phyloP scores from a whole-genome alignment of 2,329 filamentous ascomycete species.

The Fusarium papillatum region DNA sequence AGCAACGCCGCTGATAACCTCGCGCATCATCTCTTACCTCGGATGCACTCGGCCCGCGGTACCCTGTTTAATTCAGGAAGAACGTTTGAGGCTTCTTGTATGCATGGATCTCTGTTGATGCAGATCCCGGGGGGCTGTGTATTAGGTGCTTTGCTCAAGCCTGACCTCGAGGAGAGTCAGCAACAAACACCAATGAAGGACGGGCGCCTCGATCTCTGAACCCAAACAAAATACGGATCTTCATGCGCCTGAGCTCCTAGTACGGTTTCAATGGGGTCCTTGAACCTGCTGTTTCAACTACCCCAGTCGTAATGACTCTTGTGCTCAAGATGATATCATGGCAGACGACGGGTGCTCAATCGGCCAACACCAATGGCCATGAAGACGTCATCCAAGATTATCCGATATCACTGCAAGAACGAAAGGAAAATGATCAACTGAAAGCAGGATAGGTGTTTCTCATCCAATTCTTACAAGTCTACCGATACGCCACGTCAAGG shows the following conservation, averaged over 20 bases:
- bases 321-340: neutral
- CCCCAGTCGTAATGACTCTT: neutral
- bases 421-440: neutral
- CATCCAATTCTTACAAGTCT: slow-evolving; percentile 3
- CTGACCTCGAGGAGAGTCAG: neutral
- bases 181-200: neutral
- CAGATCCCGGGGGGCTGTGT: neutral
- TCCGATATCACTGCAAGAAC: neutral
- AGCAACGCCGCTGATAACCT: neutral
- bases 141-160: neutral
- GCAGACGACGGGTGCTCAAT: neutral
- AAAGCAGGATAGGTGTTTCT: neutral
- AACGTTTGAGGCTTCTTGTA: neutral
- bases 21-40: neutral
- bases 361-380: neutral
- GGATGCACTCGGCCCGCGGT: neutral
- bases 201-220: neutral
- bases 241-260: no score
- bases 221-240: neutral
- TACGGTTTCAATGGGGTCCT: neutral
- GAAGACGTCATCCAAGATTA: neutral
- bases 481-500: neutral
- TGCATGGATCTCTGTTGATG: neutral
- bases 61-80: neutral
- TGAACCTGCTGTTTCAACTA: neutral